Conservation (phyloP, 106 monocot genomes). For the Apostasia ramifera region DNA sequence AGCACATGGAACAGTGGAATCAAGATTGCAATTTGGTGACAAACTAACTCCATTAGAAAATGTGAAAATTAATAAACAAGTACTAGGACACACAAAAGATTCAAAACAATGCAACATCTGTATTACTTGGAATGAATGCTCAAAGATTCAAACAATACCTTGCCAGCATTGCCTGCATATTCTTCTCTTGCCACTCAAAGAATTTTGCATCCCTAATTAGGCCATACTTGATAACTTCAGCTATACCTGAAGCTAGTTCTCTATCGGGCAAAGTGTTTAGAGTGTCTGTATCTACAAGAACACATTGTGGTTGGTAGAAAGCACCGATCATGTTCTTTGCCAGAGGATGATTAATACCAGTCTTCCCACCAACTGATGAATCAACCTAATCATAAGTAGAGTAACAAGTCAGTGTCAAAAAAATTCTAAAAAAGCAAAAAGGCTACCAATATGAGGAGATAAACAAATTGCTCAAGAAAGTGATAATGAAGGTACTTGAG, state of each 20-base stretch:
- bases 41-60: no score
- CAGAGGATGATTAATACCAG: conserved; percentile 91
- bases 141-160: conserved; percentile 33
- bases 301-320: conserved; percentile 96
- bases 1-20: no score
- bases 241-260: conserved; percentile 88
- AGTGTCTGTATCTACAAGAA: conserved; percentile 89
- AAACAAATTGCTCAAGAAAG: background rate
- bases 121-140: no score
- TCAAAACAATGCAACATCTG: no score
- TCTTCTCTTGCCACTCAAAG: conserved; percentile 98
- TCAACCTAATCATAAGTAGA: conserved; percentile 52
- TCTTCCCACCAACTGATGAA: conserved; percentile 99
- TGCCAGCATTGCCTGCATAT: conserved; percentile 72
- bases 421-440: background rate
- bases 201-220: conserved; percentile 92
- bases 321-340: conserved; percentile 98
- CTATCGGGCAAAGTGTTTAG: conserved; percentile 87
- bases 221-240: conserved; percentile 95
- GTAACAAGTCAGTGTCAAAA: background rate
- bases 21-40: no score
- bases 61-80: no score
- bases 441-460: background rate
- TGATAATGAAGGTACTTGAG: conserved; percentile 45
- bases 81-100: no score